Evolutionary conservation across 2,329 filamentous ascomycete genomes (phyloP), one percentile per base, ranked within the genome.

Genomic region (Gnomoniopsis smithogilvyi): DNA sequence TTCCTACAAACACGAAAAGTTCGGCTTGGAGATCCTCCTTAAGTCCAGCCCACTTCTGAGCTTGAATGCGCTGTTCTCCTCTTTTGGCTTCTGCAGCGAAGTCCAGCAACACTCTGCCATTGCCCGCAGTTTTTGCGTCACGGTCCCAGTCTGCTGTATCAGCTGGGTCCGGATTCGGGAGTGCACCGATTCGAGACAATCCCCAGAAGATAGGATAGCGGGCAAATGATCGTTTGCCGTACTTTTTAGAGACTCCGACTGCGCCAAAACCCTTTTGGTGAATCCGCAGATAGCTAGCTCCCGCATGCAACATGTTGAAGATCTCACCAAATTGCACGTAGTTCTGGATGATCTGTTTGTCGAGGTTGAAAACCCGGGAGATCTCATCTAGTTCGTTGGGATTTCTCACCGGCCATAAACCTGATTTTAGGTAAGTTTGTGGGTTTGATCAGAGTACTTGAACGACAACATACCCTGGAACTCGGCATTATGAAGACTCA

Each of bases 131-230:
- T 47, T 24, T 12, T n/a, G n/a, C n/a, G n/a, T n/a, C n/a, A n/a
- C 45, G 62, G 64, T 80, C 78, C 82, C 81, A 85, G 58, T 80
- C 81, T 7, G 77, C 84, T 45, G 82, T 83, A 69, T 87, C 84
- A 2, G 81, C 81, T 1, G 84, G 84, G 68, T 87, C 84, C 1
- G 84, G 84, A 64, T 87, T 87, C 0, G 84, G 84, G 48, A 87
- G 69, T 33, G 81, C 78, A n/a, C 83, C 84, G 51, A 87, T 80
- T 80, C 79, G 47, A 86, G 67, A 46, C 83, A n/a, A n/a, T n/a
- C n/a, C 83, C 85, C 85, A 88, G 71, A 88, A 87, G 62, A 88
- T 88, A 2, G 85, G 85, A 67, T 88, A 88, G 51, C 85, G 77
- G 56, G 84, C 83, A 68, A 83, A 51, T 6, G 57, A 52, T 12